These are phyloP conservation scores for Epicoccum sorghinum DNA, from an alignment of 2,329 filamentous ascomycete species.

Conservation along the genomic window DNA sequence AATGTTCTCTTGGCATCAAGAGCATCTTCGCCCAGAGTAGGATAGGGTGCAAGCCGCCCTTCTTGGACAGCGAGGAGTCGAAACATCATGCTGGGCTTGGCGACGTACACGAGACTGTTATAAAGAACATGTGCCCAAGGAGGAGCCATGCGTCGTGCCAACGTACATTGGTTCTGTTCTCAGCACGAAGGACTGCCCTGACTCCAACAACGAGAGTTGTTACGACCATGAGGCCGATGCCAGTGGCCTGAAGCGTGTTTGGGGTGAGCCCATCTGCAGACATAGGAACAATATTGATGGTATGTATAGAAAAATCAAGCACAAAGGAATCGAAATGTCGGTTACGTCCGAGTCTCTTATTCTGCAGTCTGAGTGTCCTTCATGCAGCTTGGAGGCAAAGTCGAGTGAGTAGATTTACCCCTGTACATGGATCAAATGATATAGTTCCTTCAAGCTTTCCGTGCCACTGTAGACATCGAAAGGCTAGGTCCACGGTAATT, in stretches of 20 bases:
- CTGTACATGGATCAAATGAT: too few relatives aligned
- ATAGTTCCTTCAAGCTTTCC: too few relatives aligned
- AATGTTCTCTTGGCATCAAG: background rate
- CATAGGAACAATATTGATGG: background rate
- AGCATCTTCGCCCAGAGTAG: background rate
- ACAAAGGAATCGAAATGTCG: too few relatives aligned
- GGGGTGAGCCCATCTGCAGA: background rate
- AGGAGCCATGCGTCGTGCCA: background rate
- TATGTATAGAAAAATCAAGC: background rate
- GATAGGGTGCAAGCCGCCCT: background rate
- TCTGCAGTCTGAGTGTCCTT: too few relatives aligned
- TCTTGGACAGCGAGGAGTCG: background rate
- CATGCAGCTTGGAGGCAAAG: too few relatives aligned
- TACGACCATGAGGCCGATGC: background rate
- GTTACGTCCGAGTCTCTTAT: too few relatives aligned
- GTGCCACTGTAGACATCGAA: too few relatives aligned
- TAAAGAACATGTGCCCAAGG: background rate
- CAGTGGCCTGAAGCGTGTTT: background rate
- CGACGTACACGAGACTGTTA: background rate
- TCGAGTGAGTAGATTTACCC: too few relatives aligned
- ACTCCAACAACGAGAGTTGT: background rate
- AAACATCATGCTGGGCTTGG: background rate
- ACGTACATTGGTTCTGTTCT: background rate
- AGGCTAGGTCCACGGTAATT: too few relatives aligned
- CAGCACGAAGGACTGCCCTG: background rate